These are phyloP conservation scores for Cladobotryum mycophilum DNA, from an alignment of 2,329 filamentous ascomycete genomes.

Conservation along the genomic window DNA sequence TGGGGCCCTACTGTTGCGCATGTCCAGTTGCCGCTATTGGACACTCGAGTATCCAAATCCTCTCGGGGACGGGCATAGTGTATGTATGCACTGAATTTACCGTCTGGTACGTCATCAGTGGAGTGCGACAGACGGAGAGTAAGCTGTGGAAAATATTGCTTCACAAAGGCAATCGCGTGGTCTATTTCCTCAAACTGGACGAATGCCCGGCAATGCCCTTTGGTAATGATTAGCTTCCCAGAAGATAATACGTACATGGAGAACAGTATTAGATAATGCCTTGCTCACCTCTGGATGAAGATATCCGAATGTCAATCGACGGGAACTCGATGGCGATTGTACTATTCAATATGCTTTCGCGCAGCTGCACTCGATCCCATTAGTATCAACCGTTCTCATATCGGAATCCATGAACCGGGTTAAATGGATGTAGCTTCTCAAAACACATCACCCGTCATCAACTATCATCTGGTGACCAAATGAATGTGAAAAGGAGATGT, in stretches of 20 bases:
- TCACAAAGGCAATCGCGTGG: conserved; percentile 36
- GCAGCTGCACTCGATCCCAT: conserved; percentile 23
- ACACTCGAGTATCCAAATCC: conserved; percentile 24
- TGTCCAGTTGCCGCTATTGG: conserved; percentile 26
- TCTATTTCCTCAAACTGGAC: conserved; percentile 36
- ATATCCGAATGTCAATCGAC: conserved; percentile 33
- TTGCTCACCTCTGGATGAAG: conserved; percentile 27
- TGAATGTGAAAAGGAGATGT: no score
- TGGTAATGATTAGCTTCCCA: conserved; percentile 13
- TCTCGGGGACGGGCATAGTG: conserved; percentile 36
- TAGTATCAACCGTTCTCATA: conserved; percentile 4
- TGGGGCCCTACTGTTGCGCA: conserved; percentile 26
- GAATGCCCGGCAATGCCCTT: conserved; percentile 36
- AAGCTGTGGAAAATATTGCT: conserved; percentile 36
- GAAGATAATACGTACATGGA: background rate
- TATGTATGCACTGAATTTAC: conserved; percentile 31
- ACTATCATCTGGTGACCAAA: no score
- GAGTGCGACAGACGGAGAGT: conserved; percentile 28
- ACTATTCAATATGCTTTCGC: conserved; percentile 28
- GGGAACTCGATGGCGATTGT: conserved; percentile 31
- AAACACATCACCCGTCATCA: no score
- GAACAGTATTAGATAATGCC: background rate
- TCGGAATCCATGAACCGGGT: no score
- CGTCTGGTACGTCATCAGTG: conserved; percentile 34
- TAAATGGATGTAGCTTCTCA: no score